These are phyloP conservation scores for Terana coerulea DNA, from an alignment of 768 basidiomycete species.

Conservation along the genomic window DNA sequence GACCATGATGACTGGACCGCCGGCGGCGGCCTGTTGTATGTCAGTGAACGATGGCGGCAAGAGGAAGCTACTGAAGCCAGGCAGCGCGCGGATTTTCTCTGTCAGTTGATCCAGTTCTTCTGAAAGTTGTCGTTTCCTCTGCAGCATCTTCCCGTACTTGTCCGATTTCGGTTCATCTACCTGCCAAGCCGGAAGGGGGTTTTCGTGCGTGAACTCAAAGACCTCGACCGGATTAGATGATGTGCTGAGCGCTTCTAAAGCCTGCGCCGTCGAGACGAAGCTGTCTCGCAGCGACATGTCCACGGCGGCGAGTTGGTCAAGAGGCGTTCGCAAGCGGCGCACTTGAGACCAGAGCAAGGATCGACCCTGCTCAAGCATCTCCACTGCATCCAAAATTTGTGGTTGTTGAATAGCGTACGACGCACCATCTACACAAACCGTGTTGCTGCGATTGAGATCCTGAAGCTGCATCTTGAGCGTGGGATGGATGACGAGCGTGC, in stretches of 20 bases:
- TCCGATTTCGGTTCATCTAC: not conserved
- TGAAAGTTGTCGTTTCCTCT: constrained; percentile 7
- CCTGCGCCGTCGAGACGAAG: not conserved
- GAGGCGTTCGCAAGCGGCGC: constrained; percentile 16
- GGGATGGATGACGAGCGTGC: not conserved
- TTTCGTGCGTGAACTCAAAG: no score
- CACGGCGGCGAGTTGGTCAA: constrained; percentile 10
- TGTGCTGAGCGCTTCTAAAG: not conserved
- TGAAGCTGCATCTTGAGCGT: not conserved
- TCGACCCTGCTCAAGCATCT: constrained; percentile 24
- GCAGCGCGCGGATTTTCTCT: constrained; percentile 28
- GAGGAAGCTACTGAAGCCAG: constrained; percentile 32
- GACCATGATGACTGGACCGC: constrained; percentile 36
- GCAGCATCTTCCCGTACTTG: not conserved
- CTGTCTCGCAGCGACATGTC: not conserved
- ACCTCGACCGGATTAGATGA: not conserved
- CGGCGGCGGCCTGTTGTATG: constrained; percentile 24
- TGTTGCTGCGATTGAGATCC: not conserved
- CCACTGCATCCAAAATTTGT: constrained; percentile 15
- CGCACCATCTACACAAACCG: not conserved
- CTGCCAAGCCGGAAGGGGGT: no score
- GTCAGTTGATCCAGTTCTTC: constrained; percentile 13
- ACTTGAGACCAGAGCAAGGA: constrained; percentile 22
- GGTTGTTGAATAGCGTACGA: not conserved
- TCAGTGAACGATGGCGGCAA: constrained; percentile 18